A percentile compares a stretch with the other conserved stretches of the same genome.
These are phyloP conservation scores for Globisporangium mamillatum DNA, from an alignment of 352 stramenopile genomes.

Conservation along the genomic window DNA sequence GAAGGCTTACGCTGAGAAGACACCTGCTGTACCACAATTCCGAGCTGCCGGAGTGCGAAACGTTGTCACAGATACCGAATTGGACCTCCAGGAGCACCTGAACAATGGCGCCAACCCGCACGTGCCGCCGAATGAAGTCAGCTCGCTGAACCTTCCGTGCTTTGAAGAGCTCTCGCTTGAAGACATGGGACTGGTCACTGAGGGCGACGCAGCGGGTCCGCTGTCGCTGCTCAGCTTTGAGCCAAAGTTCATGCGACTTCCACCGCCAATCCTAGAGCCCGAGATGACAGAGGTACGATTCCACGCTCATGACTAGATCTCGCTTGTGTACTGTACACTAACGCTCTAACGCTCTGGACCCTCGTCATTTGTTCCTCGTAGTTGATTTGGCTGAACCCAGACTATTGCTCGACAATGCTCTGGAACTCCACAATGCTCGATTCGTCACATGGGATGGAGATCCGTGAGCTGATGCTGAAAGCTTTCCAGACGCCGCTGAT, in stretches of 20 bases:
- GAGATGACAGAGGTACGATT: conserved; percentile 66
- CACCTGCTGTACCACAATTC: conserved; percentile 73
- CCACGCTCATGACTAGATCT: not conserved
- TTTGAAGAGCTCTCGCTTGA: conserved; percentile 71
- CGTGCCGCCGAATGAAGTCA: conserved; percentile 68
- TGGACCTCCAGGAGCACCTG: conserved; percentile 79
- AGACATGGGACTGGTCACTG: conserved; percentile 60
- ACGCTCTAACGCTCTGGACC: not conserved
- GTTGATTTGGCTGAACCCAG: conserved; percentile 91
- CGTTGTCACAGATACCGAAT: conserved; percentile 75
- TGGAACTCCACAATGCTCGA: conserved; percentile 91
- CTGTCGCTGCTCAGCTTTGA: conserved; percentile 87
- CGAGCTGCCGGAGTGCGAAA: conserved; percentile 74
- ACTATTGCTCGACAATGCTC: conserved; percentile 88
- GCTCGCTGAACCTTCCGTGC: conserved; percentile 61
- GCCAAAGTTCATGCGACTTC: conserved; percentile 84
- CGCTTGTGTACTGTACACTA: not conserved
- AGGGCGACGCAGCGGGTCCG: conserved; percentile 32
- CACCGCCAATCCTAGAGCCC: conserved; percentile 80
- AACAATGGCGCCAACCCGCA: conserved; percentile 77
- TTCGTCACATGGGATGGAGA: conserved; percentile 76
- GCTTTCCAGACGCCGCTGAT: conserved; percentile 89
- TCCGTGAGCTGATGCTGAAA: conserved; percentile 89
- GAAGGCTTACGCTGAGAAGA: conserved; percentile 71
- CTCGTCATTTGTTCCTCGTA: not conserved